Base-by-base conservation (phyloP, 208 protist genomes). In the Paratrypanosoma confusum region DNA sequence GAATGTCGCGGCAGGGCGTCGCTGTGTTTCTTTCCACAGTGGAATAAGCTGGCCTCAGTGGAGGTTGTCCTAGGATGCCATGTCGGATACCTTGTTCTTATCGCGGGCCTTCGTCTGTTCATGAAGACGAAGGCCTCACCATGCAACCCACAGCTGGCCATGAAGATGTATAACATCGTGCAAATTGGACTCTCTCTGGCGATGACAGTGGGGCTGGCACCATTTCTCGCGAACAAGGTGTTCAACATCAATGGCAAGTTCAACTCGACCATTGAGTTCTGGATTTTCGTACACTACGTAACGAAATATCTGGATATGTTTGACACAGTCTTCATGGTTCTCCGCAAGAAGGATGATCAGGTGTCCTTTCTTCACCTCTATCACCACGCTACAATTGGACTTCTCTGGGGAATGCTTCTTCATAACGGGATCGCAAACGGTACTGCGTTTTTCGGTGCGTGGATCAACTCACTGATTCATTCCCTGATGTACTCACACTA, bases 401-500 rank as follows among this genome's bases (percentile, higher is more conserved):
- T 90, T 35, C 83, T 91, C 17, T 92, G 80, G 81, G 83, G 83
- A 1, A 57, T 87, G 36, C 60, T 93, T 38, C 56, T 95, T 32
- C 74, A 77, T 54, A 65, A 84, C 50, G 81, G 81, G 8, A 54
- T 90, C 44, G 83, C 65, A 1, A 90, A 90, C 59, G 83, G 83
- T 25, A 89, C 81, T 0, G 83, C 81, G 17, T 84, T 84, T 55
- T 91, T 83, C 41, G 83, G 81, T 1, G 76, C 76, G 22, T 90
- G 82, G 70, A 89, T 91, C 53, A 93, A 93, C 78, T 82, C 77
- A 16, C 20, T 64, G 27, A 75, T 91, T n/a, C 83, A 95, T 58
- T 65, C 74, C 21, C 59, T 95, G 11, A 95, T 95, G 86, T 96
- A 94, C 65, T 77, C 75, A 39, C 82, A 95, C 69, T 95, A 93